phyloP scores from a whole-genome alignment of 257 asterid species.

The Ballota nigra region DNA sequence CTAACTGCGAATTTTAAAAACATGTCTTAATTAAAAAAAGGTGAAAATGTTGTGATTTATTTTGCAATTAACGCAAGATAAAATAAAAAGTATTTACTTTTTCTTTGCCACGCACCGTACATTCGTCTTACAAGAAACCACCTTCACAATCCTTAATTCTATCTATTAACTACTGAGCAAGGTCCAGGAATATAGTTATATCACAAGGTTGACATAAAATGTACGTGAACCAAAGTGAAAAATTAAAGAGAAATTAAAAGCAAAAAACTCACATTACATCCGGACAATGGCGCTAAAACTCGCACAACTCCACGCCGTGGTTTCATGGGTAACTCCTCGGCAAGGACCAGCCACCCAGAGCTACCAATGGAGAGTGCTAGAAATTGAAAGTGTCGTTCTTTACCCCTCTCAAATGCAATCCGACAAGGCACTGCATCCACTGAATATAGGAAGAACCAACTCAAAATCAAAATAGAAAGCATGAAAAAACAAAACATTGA shows the following conservation, averaged over 20 bases:
- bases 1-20: too few relatives aligned
- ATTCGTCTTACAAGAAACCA: not conserved
- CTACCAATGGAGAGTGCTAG: constrained; percentile 66
- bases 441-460: constrained; percentile 34
- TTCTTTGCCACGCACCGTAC: not conserved
- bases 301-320: constrained; percentile 67
- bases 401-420: constrained; percentile 97
- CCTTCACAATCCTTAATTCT: not conserved
- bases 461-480: constrained; percentile 9
- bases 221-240: not conserved
- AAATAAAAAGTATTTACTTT: not conserved
- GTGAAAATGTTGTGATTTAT: not conserved
- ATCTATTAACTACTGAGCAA: not conserved
- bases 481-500: constrained; percentile 14
- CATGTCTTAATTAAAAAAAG: not conserved
- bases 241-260: not conserved
- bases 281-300: constrained; percentile 86
- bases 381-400: constrained; percentile 79
- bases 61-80: not conserved
- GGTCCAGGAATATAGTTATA: not conserved
- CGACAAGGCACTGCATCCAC: constrained; percentile 89
- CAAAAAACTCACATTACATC: constrained; percentile 76
- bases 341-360: constrained; percentile 91
- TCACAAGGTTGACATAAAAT: not conserved
- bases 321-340: constrained; percentile 63